A percentile compares a stretch with the other conserved stretches of the same genome.
phyloP scores from a whole-genome alignment of 129 eudicot genomes.

The Erigeron canadensis region DNA sequence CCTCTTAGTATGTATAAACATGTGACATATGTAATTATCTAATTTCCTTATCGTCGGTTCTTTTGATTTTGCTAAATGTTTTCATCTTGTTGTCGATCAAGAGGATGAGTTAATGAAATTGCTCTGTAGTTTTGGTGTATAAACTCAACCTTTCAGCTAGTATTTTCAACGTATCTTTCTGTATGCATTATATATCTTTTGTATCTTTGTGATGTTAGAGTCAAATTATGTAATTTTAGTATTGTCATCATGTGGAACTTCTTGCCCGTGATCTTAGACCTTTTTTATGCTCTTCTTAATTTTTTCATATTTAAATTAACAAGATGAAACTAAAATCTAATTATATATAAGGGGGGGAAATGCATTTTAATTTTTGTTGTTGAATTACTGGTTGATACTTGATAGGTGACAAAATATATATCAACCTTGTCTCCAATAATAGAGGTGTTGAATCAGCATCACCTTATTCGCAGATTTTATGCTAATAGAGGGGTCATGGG shows the following conservation, averaged over 20 bases:
- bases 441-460: constrained; percentile 12
- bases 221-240: constrained; percentile 14
- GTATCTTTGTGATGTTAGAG: constrained; percentile 14
- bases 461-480: background rate
- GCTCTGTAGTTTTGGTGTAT: too few species aligned
- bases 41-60: background rate
- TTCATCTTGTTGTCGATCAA: too few species aligned
- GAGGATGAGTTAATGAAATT: too few species aligned
- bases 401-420: constrained; percentile 12
- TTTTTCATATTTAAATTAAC: background rate
- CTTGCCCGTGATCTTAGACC: constrained; percentile 17
- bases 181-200: constrained; percentile 7
- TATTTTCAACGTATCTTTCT: background rate
- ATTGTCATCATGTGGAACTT: constrained; percentile 25
- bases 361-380: constrained; percentile 17
- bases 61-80: too few species aligned
- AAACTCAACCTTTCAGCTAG: too few species aligned
- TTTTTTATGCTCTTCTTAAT: background rate
- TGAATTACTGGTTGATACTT: constrained; percentile 22
- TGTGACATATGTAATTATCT: background rate
- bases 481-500: too few species aligned
- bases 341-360: background rate
- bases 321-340: constrained; percentile 1
- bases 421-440: constrained; percentile 16
- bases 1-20: too few species aligned